These are phyloP conservation scores for Afroboletus lepidellus DNA, from an alignment of 1,284 basidiomycete genomes.

Conservation along the genomic window DNA sequence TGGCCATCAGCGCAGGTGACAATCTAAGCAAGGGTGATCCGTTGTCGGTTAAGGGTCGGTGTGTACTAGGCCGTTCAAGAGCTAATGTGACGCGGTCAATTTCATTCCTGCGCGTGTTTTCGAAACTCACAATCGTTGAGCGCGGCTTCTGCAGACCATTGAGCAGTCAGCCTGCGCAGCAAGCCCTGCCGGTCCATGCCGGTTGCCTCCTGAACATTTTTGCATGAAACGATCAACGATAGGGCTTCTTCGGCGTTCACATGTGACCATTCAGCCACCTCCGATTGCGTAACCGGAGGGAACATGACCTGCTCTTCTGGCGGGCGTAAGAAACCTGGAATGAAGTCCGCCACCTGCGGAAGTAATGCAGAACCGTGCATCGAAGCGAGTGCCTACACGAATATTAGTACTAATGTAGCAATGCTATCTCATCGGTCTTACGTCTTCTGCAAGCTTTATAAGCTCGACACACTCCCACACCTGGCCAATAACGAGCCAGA, in stretches of 20 bases:
- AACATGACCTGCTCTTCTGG: constrained; percentile 31
- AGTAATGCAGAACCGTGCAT: constrained; percentile 30
- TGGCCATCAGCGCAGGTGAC: constrained; percentile 82
- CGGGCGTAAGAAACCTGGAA: constrained; percentile 31
- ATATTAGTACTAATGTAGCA: constrained; percentile 14
- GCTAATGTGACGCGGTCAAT: constrained; percentile 36
- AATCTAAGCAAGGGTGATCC: constrained; percentile 73
- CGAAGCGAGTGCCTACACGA: constrained; percentile 38
- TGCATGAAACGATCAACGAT: constrained; percentile 48
- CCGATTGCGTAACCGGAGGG: constrained; percentile 21
- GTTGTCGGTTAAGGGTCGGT: constrained; percentile 62
- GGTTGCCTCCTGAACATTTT: constrained; percentile 59
- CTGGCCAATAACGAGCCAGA: constrained; percentile 69
- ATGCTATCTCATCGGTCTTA: constrained; percentile 32
- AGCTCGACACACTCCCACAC: constrained; percentile 69
- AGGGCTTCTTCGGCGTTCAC: constrained; percentile 60
- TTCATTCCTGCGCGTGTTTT: constrained; percentile 2
- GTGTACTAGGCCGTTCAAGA: constrained; percentile 58
- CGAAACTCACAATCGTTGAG: constrained; percentile 68
- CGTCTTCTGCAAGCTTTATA: constrained; percentile 54
- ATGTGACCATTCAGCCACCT: constrained; percentile 27
- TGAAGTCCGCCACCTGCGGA: constrained; percentile 33
- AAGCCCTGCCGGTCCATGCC: constrained; percentile 60
- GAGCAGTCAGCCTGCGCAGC: constrained; percentile 48
- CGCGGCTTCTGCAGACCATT: constrained; percentile 78